These are phyloP conservation scores for Yamadazyma phyllophila DNA, from an alignment of 805 yeast species.

Conservation along the genomic window DNA sequence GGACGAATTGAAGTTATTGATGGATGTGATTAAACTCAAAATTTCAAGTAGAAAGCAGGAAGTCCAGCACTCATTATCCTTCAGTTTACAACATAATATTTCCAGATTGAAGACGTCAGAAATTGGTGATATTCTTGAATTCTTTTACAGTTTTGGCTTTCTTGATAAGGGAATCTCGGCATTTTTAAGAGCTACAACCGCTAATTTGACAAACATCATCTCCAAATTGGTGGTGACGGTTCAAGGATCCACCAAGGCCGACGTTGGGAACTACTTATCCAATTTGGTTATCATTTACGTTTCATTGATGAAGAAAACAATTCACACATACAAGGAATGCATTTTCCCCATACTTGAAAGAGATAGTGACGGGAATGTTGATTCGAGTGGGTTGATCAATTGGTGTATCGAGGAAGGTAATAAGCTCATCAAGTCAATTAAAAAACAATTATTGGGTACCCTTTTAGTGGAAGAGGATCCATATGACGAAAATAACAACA, in stretches of 20 bases:
- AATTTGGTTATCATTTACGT: constrained; percentile 39
- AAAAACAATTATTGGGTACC: constrained; percentile 66
- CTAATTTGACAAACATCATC: constrained; percentile 29
- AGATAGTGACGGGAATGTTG: constrained; percentile 28
- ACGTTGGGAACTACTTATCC: constrained; percentile 39
- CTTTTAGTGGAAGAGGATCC: constrained; percentile 36
- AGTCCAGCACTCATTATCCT: constrained; percentile 34
- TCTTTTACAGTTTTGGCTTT: constrained; percentile 33
- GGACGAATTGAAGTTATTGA: constrained; percentile 26
- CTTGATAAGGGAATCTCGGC: constrained; percentile 35
- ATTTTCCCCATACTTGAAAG: constrained; percentile 40
- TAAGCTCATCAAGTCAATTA: constrained; percentile 55
- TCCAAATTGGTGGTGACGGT: constrained; percentile 35
- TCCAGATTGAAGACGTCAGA: constrained; percentile 28
- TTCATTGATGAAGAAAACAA: constrained; percentile 52
- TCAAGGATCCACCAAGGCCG: constrained; percentile 44
- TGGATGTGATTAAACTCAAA: constrained; percentile 43
- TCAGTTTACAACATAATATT: constrained; percentile 38
- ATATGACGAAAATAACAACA: constrained; percentile 15
- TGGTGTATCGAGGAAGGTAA: constrained; percentile 73
- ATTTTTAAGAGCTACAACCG: constrained; percentile 34
- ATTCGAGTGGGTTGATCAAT: constrained; percentile 62
- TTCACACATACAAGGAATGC: constrained; percentile 50
- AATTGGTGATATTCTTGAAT: constrained; percentile 33
- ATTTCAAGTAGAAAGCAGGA: constrained; percentile 34